Conservation (phyloP, 768 basidiomycete genomes). For the Hydnomerulius pinastri region DNA sequence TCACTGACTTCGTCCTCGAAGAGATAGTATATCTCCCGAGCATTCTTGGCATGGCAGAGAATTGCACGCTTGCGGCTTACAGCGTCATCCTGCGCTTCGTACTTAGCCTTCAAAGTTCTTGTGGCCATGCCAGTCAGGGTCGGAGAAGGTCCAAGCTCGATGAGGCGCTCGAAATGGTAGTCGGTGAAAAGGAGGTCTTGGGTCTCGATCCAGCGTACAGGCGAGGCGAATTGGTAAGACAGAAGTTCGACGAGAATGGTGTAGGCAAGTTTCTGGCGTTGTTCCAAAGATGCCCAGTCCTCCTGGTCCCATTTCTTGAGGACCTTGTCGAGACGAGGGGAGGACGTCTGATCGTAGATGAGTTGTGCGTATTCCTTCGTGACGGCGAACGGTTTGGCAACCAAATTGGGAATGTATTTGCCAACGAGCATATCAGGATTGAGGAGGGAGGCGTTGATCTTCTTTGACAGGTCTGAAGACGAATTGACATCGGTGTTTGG, state of each 20-base stretch:
- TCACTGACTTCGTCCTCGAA: conserved; percentile 83
- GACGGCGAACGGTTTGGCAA: conserved; percentile 85
- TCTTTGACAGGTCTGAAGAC: conserved; percentile 86
- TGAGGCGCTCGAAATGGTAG: conserved; percentile 88
- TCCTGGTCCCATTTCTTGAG: conserved; percentile 93
- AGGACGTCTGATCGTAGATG: conserved; percentile 96
- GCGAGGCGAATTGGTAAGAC: conserved; percentile 97
- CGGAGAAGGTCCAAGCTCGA: conserved; percentile 96
- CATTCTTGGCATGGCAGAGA: conserved; percentile 92
- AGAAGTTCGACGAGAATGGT: conserved; percentile 95
- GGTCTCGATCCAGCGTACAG: conserved; percentile 99
- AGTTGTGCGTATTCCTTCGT: conserved; percentile 87
- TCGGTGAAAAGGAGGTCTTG: conserved; percentile 90
- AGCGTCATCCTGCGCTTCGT: conserved; percentile 88
- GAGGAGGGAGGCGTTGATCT: conserved; percentile 88
- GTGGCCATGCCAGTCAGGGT: conserved; percentile 95
- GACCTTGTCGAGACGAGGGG: conserved; percentile 94
- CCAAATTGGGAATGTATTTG: conserved; percentile 96
- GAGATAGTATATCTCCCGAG: conserved; percentile 96
- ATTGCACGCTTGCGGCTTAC: conserved; percentile 76
- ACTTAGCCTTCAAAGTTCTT: conserved; percentile 90
- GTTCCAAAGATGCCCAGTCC: conserved; percentile 75
- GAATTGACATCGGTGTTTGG: neutral
- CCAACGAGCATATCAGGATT: conserved; percentile 94
- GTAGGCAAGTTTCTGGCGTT: conserved; percentile 93